Conservation (phyloP, 495 filamentous ascomycete genomes). For the Aspergillus asperescens region DNA sequence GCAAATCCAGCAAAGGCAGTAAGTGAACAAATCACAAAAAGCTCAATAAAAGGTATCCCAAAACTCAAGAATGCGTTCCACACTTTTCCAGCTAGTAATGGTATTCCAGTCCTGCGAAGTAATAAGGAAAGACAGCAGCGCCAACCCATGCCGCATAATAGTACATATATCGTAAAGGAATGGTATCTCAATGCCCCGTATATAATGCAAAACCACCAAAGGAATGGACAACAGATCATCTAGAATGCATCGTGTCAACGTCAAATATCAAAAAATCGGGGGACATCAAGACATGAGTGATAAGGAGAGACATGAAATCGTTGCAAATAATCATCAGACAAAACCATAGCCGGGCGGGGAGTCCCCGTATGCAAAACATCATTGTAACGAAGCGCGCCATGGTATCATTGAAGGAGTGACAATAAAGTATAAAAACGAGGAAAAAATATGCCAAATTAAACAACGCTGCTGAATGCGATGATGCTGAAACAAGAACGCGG, state of each 20-base stretch:
- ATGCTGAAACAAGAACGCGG: neutral
- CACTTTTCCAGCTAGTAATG: conserved; percentile 20
- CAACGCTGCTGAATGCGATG: conserved; percentile 17
- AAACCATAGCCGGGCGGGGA: conserved; percentile 14
- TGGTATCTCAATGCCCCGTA: conserved; percentile 37
- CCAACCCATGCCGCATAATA: conserved; percentile 41
- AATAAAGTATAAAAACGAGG: conserved; percentile 23
- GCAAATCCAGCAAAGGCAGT: neutral
- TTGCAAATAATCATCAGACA: conserved; percentile 21
- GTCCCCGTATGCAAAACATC: conserved; percentile 15
- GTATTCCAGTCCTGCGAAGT: conserved; percentile 32
- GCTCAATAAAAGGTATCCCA: conserved; percentile 11
- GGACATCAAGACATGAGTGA: conserved; percentile 37
- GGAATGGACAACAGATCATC: conserved; percentile 41
- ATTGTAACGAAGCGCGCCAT: conserved; percentile 26
- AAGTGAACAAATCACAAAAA: conserved; percentile 3
- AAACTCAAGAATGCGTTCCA: conserved; percentile 11
- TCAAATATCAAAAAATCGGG: conserved; percentile 16
- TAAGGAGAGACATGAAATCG: conserved; percentile 44
- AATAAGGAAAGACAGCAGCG: conserved; percentile 45
- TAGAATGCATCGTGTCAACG: conserved; percentile 27
- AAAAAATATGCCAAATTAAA: conserved; percentile 17
- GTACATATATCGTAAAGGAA: conserved; percentile 38
- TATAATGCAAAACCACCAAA: conserved; percentile 31
- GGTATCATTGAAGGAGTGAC: conserved; percentile 41